Base-by-base conservation (phyloP, 176 grass and related monocot species). In the Rhipidocladum racemiflorum region DNA sequence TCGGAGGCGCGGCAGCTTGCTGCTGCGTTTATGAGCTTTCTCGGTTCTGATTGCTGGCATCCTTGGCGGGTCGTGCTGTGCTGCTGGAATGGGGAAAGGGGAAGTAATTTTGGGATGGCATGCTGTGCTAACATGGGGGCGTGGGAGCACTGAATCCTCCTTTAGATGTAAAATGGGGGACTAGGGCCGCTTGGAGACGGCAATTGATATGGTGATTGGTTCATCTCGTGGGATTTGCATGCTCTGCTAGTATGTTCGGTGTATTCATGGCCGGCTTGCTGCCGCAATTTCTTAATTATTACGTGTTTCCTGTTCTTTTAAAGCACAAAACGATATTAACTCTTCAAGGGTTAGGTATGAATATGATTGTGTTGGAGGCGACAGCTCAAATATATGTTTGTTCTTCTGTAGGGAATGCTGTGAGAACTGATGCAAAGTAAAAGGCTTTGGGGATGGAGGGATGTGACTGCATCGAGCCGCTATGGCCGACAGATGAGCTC, bases 401-500 rank as follows among this genome's bases (percentile, higher is more conserved):
- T 38, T 45, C 54, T 70, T 57, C 21, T 46, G 64, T 9, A 89
- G 87, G 87, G 74, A 81, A 76, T 81, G 88, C 49, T 50, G 78
- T 71, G 65, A 82, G 21, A n/a, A 21, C 57, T 59, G 78, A 82
- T 50, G 36, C 18, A 0, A 36, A 39, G 30, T 82, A 9, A 54
- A 59, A 39, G 38, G 24, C 39, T 11, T 3, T 7, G 13, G 75
- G 54, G 68, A 94, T 91, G 88, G 88, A 94, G 49, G 68, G 85
- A 53, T 90, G 88, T 18, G 72, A 85, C 81, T 93, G 85, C 71
- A 89, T 85, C 39, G 85, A 88, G 88, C 86, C 91, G 45, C 78
- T 87, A 75, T 93, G 91, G 91, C 68, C 85, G 40, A 85, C 91
- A 0, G 88, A 88, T 39, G 88, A 94, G 51, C 82, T 91, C 7